Percentiles rank a stretch among this genome's conserved stretches.
These are phyloP conservation scores for Picochlorum sp. DNA, from an alignment of 139 green algal species.

Conservation along the genomic window DNA sequence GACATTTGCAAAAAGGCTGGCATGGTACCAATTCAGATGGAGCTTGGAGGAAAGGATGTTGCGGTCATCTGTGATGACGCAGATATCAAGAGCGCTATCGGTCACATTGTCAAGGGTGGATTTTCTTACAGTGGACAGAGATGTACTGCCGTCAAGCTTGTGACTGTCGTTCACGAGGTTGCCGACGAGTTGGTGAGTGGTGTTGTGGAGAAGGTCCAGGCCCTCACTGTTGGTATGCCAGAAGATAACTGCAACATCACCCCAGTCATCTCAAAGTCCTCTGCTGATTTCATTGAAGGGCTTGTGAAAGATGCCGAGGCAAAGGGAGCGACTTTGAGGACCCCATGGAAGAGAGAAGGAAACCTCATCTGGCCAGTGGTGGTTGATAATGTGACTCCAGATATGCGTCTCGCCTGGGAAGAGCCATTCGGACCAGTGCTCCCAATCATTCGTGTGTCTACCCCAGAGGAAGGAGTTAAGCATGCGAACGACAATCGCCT, in stretches of 20 bases:
- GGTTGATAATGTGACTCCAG: constrained; percentile 77
- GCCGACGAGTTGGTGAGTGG: constrained; percentile 18
- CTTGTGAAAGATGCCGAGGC: constrained; percentile 65
- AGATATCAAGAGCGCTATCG: constrained; percentile 77
- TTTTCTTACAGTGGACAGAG: constrained; percentile 88
- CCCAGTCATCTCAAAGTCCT: constrained; percentile 74
- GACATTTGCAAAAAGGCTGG: constrained; percentile 75
- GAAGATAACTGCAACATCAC: constrained; percentile 85
- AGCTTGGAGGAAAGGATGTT: constrained; percentile 95
- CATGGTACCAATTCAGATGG: constrained; percentile 95
- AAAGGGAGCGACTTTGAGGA: constrained; percentile 60
- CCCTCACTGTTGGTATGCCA: constrained; percentile 74
- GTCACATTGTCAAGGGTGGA: constrained; percentile 87
- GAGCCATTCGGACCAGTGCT: constrained; percentile 95
- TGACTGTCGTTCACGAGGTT: constrained; percentile 23
- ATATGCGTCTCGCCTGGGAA: constrained; percentile 91
- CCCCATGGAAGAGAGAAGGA: constrained; percentile 61
- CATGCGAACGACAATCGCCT: constrained; percentile 81
- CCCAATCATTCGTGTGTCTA: constrained; percentile 77
- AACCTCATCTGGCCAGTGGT: constrained; percentile 94
- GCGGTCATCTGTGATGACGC: constrained; percentile 87
- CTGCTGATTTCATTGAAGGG: constrained; percentile 88
- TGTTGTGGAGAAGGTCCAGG: constrained; percentile 46
- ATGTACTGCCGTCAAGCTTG: constrained; percentile 85
- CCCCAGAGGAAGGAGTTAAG: constrained; percentile 64